A percentile compares a stretch with the other conserved stretches of the same genome.
Evolutionary conservation across 768 basidiomycete species (phyloP).

Genomic region (Collybia nuda): DNA sequence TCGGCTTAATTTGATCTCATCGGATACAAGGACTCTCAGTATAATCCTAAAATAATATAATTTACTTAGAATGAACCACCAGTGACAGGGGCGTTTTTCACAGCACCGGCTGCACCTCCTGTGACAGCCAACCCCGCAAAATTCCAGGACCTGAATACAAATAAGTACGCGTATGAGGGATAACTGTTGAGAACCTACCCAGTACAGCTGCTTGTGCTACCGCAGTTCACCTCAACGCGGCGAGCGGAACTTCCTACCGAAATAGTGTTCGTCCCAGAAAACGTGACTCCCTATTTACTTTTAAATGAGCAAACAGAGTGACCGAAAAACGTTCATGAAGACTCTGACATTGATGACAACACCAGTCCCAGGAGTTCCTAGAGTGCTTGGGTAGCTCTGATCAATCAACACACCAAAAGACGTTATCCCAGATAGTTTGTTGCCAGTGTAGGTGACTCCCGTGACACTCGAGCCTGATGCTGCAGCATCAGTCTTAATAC

Average conservation of each 20-base stretch:
- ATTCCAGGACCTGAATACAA: slow-evolving; percentile 11
- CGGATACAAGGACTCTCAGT: neutral
- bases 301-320: neutral
- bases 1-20: slow-evolving; percentile 46
- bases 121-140: slow-evolving; percentile 16
- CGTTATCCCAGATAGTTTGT: slow-evolving; percentile 17
- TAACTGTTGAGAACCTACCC: slow-evolving; percentile 5
- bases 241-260: slow-evolving; percentile 13
- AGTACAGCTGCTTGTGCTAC: slow-evolving; percentile 14
- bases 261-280: slow-evolving; percentile 16
- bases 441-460: slow-evolving; percentile 14
- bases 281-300: slow-evolving; percentile 12
- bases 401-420: slow-evolving; percentile 17
- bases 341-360: slow-evolving; percentile 15
- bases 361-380: slow-evolving; percentile 18
- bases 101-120: slow-evolving; percentile 13
- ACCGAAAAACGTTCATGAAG: neutral
- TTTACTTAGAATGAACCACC: slow-evolving; percentile 14
- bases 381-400: slow-evolving; percentile 16
- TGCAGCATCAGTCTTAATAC: slow-evolving; percentile 17
- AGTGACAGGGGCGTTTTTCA: slow-evolving; percentile 16
- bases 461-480: slow-evolving; percentile 14
- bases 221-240: slow-evolving; percentile 19
- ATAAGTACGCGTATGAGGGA: neutral
- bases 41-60: too few species aligned